Evolutionary conservation across 176 grass and related monocot genomes (phyloP), one percentile per base, ranked within the genome.

Genomic region (Saccharum officinarum): DNA sequence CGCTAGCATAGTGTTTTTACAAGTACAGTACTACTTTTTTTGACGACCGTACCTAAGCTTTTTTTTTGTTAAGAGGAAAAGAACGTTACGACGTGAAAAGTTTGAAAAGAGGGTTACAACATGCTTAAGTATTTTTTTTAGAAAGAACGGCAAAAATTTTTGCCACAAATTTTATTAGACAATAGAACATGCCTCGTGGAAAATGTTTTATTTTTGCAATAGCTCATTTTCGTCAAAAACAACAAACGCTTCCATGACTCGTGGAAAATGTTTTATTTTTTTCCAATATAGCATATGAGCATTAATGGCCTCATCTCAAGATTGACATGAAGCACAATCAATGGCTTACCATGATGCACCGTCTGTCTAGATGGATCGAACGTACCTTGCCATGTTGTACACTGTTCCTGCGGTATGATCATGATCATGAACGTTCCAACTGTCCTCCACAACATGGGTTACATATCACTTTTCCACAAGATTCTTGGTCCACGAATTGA

Each of bases 311-410:
- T 10, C 70, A 17, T 59, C 67, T 46, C 72, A 37, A 67, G 73
- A 41, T 68, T 50, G 57, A 10, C 37, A 87, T 83, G 50, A 83
- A 62, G 18, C 83, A 86, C 79, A 73, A 90, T 90, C 77, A 90
- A 83, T 83, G 26, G 12, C 22, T 52, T 41, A 9, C 2, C 65
- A 50, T 86, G 41, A 77, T 71, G 78, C 83, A 90, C 83, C 88
- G 88, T 55, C 66, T 25, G 7, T 82, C 81, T 89, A 71, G 88
- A 76, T 80, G 46, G 69, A 76, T 72, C 22, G 18, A 22, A 71
- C 36, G 5, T 10, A 60, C 31, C 63, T 73, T 6, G 13, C 4
- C 42, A 30, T 73, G 41, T 39, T 59, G 44, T 40, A 22, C 10
- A 50, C 61, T 20, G 52, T 13, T 52, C 30, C 11, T 40, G 18